Conservation (phyloP, 495 filamentous ascomycete genomes). For the Aspergillus mulundensis region DNA sequence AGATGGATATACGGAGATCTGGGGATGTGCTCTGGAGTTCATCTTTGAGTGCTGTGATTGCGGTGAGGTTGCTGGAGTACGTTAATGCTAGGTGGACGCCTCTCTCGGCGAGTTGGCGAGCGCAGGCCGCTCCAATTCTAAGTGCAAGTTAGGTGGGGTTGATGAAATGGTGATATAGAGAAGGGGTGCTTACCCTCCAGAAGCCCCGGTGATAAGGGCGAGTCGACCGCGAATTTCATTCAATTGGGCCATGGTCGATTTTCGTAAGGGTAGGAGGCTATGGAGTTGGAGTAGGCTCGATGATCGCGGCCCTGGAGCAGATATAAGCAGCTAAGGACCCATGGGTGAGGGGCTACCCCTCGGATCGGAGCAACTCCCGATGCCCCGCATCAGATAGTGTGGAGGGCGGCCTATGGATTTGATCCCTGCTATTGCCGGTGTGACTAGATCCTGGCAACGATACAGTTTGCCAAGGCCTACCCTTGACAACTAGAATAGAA, state of each 20-base stretch:
- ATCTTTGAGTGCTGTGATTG: conserved; percentile 41
- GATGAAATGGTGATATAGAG: not conserved
- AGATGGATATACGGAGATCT: conserved; percentile 46
- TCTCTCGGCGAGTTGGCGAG: conserved; percentile 49
- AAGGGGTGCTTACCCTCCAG: conserved; percentile 52
- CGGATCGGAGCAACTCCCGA: conserved; percentile 19
- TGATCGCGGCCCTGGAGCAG: not conserved
- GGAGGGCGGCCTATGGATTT: not conserved
- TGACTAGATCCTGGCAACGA: no score
- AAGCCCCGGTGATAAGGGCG: conserved; percentile 62
- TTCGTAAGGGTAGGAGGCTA: not conserved
- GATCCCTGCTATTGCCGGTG: not conserved
- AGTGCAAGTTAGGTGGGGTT: not conserved
- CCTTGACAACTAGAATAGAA: conserved; percentile 32
- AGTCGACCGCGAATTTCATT: conserved; percentile 56
- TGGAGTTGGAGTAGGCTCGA: not conserved
- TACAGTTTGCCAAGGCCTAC: not conserved
- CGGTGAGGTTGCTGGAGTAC: conserved; percentile 49
- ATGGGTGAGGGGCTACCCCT: conserved; percentile 8
- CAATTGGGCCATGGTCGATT: conserved; percentile 16
- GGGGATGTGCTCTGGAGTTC: conserved; percentile 34
- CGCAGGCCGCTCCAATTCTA: conserved; percentile 60
- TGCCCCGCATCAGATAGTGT: conserved; percentile 15
- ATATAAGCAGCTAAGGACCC: not conserved
- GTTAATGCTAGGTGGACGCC: conserved; percentile 58